Conservation (phyloP, 352 stramenopile species). For the Phytophthora lateralis region DNA sequence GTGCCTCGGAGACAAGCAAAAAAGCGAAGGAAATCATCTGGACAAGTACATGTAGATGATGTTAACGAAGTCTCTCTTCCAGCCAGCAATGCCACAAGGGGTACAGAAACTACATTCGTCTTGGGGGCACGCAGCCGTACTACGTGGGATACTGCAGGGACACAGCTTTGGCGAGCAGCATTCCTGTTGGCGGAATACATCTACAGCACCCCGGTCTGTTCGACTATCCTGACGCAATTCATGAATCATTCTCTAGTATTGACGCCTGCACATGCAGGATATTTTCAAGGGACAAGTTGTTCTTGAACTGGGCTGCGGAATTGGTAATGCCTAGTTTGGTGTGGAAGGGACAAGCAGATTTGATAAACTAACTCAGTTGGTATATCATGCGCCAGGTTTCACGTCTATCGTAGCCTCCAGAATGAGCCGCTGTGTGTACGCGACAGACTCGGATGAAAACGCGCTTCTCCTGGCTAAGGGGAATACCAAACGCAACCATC, state of each 20-base stretch:
- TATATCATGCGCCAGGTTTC: conserved; percentile 37
- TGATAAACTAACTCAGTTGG: neutral
- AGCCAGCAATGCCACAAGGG: neutral
- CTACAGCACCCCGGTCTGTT: conserved; percentile 26
- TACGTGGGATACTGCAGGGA: conserved; percentile 42
- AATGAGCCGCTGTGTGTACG: conserved; percentile 44
- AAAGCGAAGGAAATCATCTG: conserved; percentile 13
- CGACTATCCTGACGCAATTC: neutral
- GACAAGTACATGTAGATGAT: neutral
- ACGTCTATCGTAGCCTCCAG: conserved; percentile 47
- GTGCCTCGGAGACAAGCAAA: conserved; percentile 24
- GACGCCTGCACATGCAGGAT: conserved; percentile 20
- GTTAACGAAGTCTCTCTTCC: neutral
- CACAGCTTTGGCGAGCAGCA: conserved; percentile 61
- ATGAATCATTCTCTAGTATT: neutral
- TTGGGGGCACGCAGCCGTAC: conserved; percentile 27
- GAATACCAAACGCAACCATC: conserved; percentile 44
- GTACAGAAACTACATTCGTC: conserved; percentile 17
- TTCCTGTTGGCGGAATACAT: conserved; percentile 65
- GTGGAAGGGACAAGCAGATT: neutral
- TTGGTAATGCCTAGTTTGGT: conserved; percentile 34
- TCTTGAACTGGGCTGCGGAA: conserved; percentile 61
- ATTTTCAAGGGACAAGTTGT: conserved; percentile 36
- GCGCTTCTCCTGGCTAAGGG: conserved; percentile 42
- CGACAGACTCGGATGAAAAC: conserved; percentile 45